Conservation (phyloP, 1,284 basidiomycete genomes). For the Sporisorium graminicola region DNA sequence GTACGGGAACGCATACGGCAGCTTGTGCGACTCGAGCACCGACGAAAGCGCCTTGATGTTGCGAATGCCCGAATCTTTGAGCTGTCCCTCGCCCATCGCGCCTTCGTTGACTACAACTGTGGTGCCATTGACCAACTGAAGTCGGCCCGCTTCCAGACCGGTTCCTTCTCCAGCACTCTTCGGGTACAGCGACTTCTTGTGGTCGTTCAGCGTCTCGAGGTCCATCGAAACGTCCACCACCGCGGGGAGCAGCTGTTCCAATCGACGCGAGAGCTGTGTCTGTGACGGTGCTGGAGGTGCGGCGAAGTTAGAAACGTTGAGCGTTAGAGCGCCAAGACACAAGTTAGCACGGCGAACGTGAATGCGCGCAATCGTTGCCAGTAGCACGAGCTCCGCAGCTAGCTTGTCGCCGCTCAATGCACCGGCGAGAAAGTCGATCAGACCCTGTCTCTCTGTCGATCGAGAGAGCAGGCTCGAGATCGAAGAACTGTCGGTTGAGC, state of each 20-base stretch:
- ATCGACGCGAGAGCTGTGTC: conserved; percentile 73
- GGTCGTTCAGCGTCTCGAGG: conserved; percentile 73
- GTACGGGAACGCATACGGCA: conserved; percentile 85
- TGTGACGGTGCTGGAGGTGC: conserved; percentile 73
- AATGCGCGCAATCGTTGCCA: conserved; percentile 78
- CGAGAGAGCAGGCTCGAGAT: conserved; percentile 20
- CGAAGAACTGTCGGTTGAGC: not conserved
- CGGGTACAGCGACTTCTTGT: conserved; percentile 67
- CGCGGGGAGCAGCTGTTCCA: conserved; percentile 73
- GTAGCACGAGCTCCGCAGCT: conserved; percentile 82
- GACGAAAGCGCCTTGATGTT: conserved; percentile 81
- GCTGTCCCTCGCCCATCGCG: conserved; percentile 77
- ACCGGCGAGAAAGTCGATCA: conserved; percentile 53
- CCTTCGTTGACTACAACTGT: conserved; percentile 78
- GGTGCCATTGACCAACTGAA: conserved; percentile 80
- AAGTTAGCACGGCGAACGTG: conserved; percentile 79
- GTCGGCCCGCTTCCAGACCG: conserved; percentile 79
- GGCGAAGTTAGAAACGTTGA: conserved; percentile 71
- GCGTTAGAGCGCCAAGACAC: conserved; percentile 77
- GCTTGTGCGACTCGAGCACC: conserved; percentile 77
- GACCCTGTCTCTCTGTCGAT: conserved; percentile 11
- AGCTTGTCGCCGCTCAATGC: conserved; percentile 55
- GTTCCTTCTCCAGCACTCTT: conserved; percentile 78
- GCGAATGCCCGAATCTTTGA: conserved; percentile 77
- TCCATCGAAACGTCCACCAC: conserved; percentile 73